phyloP scores from a whole-genome alignment of 495 filamentous ascomycete genomes.

The Daldinia vernicosa region DNA sequence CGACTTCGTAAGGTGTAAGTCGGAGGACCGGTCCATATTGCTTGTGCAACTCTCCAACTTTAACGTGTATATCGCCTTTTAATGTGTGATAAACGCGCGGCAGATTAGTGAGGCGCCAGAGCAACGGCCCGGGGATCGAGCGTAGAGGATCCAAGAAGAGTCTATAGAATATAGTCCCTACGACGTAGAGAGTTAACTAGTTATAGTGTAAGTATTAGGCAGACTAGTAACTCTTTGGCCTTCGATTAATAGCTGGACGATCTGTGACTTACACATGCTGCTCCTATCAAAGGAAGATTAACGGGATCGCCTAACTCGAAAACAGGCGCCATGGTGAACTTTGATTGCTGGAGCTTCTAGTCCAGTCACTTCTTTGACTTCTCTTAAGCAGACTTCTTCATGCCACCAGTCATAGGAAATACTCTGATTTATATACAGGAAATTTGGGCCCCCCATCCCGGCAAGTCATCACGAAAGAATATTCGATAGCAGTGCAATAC shows the following conservation, averaged over 20 bases:
- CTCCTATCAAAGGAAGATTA: slow-evolving; percentile 10
- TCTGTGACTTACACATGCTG: slow-evolving; percentile 17
- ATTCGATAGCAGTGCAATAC: background rate
- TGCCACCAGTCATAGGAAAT: background rate
- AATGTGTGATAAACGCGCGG: slow-evolving; percentile 44
- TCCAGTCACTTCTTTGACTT: background rate
- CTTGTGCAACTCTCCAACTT: slow-evolving; percentile 56
- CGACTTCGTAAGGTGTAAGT: slow-evolving; percentile 62
- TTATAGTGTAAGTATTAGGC: slow-evolving; percentile 11
- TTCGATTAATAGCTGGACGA: background rate
- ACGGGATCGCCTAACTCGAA: background rate
- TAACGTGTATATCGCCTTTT: slow-evolving; percentile 51
- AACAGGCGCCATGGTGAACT: slow-evolving; percentile 28
- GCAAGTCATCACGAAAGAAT: background rate
- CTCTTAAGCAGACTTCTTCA: background rate
- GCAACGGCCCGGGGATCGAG: slow-evolving; percentile 60
- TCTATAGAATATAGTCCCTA: slow-evolving; percentile 51
- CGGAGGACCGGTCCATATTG: slow-evolving; percentile 65
- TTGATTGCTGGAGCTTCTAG: background rate
- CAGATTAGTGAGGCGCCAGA: slow-evolving; percentile 51
- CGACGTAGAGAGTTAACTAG: slow-evolving; percentile 27
- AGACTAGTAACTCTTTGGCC: background rate
- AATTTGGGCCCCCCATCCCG: background rate
- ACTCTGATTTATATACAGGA: background rate
- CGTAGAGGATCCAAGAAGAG: slow-evolving; percentile 61